Percentiles rank a stretch among this genome's conserved stretches.
Evolutionary conservation across 2,329 filamentous ascomycete species (phyloP).

Genomic region (Aureobasidium sp.): DNA sequence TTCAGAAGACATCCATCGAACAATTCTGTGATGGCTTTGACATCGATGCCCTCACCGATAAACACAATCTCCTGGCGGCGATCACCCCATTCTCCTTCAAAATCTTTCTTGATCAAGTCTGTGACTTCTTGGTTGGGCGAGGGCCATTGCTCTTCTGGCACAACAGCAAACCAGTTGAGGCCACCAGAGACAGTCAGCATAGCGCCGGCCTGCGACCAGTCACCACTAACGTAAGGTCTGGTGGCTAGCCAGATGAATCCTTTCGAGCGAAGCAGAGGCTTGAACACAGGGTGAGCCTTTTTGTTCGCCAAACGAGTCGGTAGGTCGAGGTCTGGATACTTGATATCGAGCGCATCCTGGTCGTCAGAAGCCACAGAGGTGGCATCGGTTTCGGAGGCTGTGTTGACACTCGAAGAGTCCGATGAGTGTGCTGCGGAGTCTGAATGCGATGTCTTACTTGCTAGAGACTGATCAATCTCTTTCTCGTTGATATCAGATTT

Average conservation of each 20-base stretch:
- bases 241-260: slow-evolving; percentile 56
- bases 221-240: slow-evolving; percentile 48
- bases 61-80: slow-evolving; percentile 66
- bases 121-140: slow-evolving; percentile 43
- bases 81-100: slow-evolving; percentile 55
- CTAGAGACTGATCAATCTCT: slow-evolving; percentile 23
- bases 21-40: slow-evolving; percentile 42
- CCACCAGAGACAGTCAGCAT: slow-evolving; percentile 56
- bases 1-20: slow-evolving; percentile 57
- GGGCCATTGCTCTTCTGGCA: slow-evolving; percentile 46
- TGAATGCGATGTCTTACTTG: slow-evolving; percentile 21
- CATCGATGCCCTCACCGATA: slow-evolving; percentile 59
- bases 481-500: slow-evolving; percentile 10
- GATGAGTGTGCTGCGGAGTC: background rate
- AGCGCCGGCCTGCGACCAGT: slow-evolving; percentile 58
- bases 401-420: background rate
- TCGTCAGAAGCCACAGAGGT: background rate
- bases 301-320: slow-evolving; percentile 49
- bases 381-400: slow-evolving; percentile 2
- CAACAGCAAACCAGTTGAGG: slow-evolving; percentile 52
- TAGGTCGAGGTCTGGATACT: slow-evolving; percentile 20
- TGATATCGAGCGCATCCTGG: background rate
- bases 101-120: slow-evolving; percentile 44
- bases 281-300: slow-evolving; percentile 45
- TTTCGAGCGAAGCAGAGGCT: slow-evolving; percentile 55